Percentiles rank a stretch among this genome's conserved stretches.
Evolutionary conservation across 1,284 basidiomycete species (phyloP).

Genomic region (Papiliotrema nemorosa): DNA sequence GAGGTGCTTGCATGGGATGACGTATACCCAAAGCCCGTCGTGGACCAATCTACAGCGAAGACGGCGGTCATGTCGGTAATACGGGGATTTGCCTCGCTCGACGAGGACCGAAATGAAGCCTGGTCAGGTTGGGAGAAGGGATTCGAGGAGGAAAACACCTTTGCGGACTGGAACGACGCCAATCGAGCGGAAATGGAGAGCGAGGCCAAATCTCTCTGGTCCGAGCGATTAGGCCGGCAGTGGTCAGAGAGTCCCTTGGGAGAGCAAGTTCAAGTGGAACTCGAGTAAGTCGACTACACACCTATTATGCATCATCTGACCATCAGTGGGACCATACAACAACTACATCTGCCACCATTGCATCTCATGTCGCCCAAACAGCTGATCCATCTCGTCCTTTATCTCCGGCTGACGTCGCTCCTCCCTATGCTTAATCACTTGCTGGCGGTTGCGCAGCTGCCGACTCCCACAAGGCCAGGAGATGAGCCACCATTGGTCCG

Average conservation of each 20-base stretch:
- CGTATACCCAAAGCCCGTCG: constrained; percentile 27
- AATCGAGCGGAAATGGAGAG: constrained; percentile 12
- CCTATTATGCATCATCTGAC: constrained; percentile 7
- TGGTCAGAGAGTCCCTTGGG: constrained; percentile 19
- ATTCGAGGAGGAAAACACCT: constrained; percentile 23
- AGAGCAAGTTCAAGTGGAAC: constrained; percentile 29
- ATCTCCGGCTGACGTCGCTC: constrained; percentile 36
- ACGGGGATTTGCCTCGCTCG: constrained; percentile 12
- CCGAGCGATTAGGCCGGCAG: constrained; percentile 13
- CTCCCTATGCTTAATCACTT: constrained; percentile 24
- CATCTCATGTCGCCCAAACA: constrained; percentile 24
- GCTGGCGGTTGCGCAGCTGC: constrained; percentile 4
- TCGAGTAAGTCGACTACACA: constrained; percentile 29
- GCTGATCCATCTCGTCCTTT: constrained; percentile 31
- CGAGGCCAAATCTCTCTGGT: constrained; percentile 27
- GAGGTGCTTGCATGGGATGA: constrained; percentile 32
- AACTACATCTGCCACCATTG: constrained; percentile 34
- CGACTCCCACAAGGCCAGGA: constrained; percentile 2
- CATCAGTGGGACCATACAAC: constrained; percentile 16
- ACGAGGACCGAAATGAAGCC: constrained; percentile 12
- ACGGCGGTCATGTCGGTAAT: constrained; percentile 38
- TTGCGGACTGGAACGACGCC: constrained; percentile 16
- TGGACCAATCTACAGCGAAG: constrained; percentile 25
- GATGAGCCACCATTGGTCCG: constrained; percentile 1
- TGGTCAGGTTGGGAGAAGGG: constrained; percentile 33